Base-by-base conservation (phyloP, 2,329 filamentous ascomycete species). In the Coleophoma eucalyptorum region DNA sequence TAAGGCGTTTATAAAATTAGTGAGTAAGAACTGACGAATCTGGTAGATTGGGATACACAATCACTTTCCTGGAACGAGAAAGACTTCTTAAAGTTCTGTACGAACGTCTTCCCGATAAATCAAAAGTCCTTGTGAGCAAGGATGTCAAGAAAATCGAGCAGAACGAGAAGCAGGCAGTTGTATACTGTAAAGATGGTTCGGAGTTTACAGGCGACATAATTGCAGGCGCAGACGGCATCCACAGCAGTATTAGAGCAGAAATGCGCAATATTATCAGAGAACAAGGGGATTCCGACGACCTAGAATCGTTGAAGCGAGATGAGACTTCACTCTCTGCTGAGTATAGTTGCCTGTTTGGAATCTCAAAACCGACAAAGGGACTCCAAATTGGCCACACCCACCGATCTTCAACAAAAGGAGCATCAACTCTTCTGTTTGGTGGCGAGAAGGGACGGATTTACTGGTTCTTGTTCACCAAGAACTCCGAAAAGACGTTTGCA, bases 191-290 rank as follows among this genome's bases (percentile, higher is more conserved):
- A n/a, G 52, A 59, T 37, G 57, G 57, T 4, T 40, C 43, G 19
- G 46, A 43, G 7, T 53, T 49, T 44, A 19, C 20, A n/a, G 57
- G 51, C 2, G 54, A 54, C 44, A 41, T 59, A 2, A 32, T 59
- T 19, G 50, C 56, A 31, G 57, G 57, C 7, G 56, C 57, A 2
- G 57, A 59, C 49, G 57, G 57, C n/a, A 46, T 56, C 16, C 54
- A 57, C 33, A 55, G 51, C 49, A 50, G 43, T 19, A 52, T 59
- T 7, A 37, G 57, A n/a, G 42, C 16, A 2, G 51, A 56, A 46
- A 58, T 58, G 55, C 43, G 51, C n/a, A n/a, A n/a, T n/a, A n/a
- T n/a, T n/a, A 26, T 26, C 12, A 52, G 49, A 8, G 50, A 47
- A 46, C 13, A 26, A 43, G 8, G 48, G 37, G 4, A 26, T 5